Percentiles rank a stretch among this genome's conserved stretches.
These are phyloP conservation scores for Starmerella stellata DNA, from an alignment of 805 yeast genomes.

Conservation along the genomic window DNA sequence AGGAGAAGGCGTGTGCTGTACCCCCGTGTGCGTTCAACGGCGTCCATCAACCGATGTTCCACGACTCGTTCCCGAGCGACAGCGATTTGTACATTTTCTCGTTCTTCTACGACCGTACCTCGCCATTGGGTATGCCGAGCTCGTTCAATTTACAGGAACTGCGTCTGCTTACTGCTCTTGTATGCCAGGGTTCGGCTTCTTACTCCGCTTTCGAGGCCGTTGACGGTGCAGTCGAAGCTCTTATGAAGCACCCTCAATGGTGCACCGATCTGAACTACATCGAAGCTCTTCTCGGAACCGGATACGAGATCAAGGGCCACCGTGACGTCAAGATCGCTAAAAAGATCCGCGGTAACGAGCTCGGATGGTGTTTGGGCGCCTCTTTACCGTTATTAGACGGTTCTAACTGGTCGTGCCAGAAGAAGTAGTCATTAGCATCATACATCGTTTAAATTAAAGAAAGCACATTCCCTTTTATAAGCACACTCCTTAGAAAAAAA, in stretches of 20 bases:
- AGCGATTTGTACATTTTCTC: conserved; percentile 82
- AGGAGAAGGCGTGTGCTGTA: conserved; percentile 54
- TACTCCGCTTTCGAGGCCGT: conserved; percentile 60
- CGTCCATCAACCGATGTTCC: conserved; percentile 85
- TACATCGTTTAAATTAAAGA: background rate
- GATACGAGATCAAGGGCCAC: conserved; percentile 79
- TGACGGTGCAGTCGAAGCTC: conserved; percentile 45
- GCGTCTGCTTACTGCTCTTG: conserved; percentile 59
- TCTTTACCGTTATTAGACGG: conserved; percentile 69
- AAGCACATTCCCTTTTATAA: no score
- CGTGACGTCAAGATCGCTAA: conserved; percentile 87
- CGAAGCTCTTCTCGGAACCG: conserved; percentile 79
- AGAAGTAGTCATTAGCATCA: no score
- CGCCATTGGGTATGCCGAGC: conserved; percentile 85
- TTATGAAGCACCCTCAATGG: conserved; percentile 76
- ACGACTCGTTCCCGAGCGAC: conserved; percentile 48
- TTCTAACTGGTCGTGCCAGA: conserved; percentile 37
- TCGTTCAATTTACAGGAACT: conserved; percentile 75
- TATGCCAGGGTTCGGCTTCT: conserved; percentile 63
- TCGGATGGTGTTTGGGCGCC: conserved; percentile 99
- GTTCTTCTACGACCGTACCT: conserved; percentile 85
- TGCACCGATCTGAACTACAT: conserved; percentile 84
- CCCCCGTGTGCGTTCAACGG: conserved; percentile 94
- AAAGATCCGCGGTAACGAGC: conserved; percentile 70
- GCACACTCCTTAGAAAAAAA: no score